These are phyloP conservation scores for Pelargonium nanum DNA, from an alignment of 345 rosid genomes.

Conservation along the genomic window DNA sequence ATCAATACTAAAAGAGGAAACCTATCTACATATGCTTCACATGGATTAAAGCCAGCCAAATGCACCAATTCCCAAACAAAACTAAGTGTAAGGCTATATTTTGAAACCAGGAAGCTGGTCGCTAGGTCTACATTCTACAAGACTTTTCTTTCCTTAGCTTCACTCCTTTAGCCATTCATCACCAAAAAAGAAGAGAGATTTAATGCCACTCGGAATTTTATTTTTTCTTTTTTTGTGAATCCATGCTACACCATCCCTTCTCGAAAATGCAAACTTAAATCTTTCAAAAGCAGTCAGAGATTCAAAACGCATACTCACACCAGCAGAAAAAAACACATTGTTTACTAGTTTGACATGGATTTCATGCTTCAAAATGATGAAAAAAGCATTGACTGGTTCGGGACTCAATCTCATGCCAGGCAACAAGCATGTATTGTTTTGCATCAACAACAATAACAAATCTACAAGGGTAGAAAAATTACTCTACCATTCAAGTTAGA, in stretches of 20 bases:
- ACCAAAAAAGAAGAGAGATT: not conserved
- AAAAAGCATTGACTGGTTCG: not conserved
- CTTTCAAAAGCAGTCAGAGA: not conserved
- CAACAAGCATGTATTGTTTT: not conserved
- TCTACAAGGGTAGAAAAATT: not conserved
- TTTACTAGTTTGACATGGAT: not conserved
- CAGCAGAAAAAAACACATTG: too few species aligned
- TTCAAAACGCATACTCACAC: not conserved
- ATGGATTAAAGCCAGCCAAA: not conserved
- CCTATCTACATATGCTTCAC: not conserved
- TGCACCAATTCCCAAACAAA: constrained; percentile 1
- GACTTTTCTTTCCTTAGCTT: not conserved
- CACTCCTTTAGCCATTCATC: not conserved
- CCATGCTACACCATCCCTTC: not conserved
- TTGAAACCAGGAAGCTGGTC: constrained; percentile 1
- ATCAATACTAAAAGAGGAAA: constrained; percentile 3
- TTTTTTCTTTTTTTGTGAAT: not conserved
- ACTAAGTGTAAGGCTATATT: not conserved
- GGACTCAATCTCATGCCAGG: not conserved
- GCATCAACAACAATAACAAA: not conserved
- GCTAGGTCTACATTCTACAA: not conserved
- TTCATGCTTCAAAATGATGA: not conserved
- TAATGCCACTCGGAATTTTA: not conserved
- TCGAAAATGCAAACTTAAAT: not conserved
- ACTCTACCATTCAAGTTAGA: not conserved